Evolutionary conservation across 495 filamentous ascomycete species (phyloP).

Genomic region (Bathelium albidoporum): DNA sequence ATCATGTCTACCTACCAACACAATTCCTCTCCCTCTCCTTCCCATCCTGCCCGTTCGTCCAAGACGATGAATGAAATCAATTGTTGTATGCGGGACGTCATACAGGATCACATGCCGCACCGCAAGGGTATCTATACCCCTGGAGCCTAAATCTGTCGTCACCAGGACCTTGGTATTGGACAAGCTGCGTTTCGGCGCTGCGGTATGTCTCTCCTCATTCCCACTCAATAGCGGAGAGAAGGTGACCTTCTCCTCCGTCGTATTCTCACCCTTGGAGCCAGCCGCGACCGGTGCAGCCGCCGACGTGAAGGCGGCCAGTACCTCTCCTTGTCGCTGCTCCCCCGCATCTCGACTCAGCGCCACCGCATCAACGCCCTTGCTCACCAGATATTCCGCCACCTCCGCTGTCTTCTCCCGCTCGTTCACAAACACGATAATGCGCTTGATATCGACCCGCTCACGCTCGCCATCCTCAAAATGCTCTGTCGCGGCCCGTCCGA

Average conservation of each 20-base stretch:
- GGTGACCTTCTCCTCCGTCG: background rate
- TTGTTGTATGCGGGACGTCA: conserved; percentile 88
- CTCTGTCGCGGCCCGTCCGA: conserved; percentile 65
- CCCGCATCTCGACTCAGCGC: conserved; percentile 73
- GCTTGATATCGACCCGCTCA: conserved; percentile 55
- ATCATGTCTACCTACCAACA: conserved; percentile 82
- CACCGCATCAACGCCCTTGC: conserved; percentile 79
- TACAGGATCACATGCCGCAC: conserved; percentile 86
- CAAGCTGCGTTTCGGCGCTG: conserved; percentile 28
- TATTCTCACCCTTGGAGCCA: background rate
- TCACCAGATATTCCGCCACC: conserved; percentile 65
- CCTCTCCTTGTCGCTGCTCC: conserved; percentile 59
- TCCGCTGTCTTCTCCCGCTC: conserved; percentile 80
- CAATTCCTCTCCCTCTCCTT: conserved; percentile 75
- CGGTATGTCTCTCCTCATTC: background rate
- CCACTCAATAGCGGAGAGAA: background rate
- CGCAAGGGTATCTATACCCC: conserved; percentile 90
- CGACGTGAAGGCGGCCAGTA: conserved; percentile 63
- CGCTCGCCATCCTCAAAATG: conserved; percentile 30
- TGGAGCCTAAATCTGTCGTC: conserved; percentile 81
- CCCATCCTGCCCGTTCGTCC: conserved; percentile 90
- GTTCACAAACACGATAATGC: conserved; percentile 94
- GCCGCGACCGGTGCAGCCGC: background rate
- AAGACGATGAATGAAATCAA: conserved; percentile 94
- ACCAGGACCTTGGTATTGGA: conserved; percentile 82